Percentiles rank a stretch among this genome's conserved stretches.
Evolutionary conservation across 2,329 filamentous ascomycete genomes (phyloP).

Genomic region (Alternaria hordeiaustralica): DNA sequence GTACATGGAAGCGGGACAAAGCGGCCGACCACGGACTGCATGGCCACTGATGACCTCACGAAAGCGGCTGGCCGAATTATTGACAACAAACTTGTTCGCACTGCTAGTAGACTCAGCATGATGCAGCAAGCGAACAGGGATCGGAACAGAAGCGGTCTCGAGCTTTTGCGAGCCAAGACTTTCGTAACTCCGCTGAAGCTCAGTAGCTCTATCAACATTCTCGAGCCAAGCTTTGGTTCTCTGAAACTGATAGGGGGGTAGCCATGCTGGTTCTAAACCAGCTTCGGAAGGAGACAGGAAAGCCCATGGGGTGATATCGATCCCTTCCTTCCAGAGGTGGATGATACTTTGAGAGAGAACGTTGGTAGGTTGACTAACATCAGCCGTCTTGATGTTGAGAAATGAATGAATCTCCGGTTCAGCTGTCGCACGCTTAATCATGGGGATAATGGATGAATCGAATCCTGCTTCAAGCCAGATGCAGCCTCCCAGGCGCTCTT

Average conservation of each 20-base stretch:
- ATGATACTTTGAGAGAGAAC: slow-evolving; percentile 36
- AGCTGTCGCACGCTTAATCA: slow-evolving; percentile 38
- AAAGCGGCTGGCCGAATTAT: slow-evolving; percentile 17
- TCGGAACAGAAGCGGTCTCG: not conserved
- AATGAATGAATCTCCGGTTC: slow-evolving; percentile 3
- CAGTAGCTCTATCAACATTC: slow-evolving; percentile 10
- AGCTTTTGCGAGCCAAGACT: not conserved
- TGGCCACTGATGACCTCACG: slow-evolving; percentile 18
- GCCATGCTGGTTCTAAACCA: slow-evolving; percentile 7
- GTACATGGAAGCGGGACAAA: slow-evolving; percentile 28
- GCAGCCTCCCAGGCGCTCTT: slow-evolving; percentile 26
- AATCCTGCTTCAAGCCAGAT: slow-evolving; percentile 34
- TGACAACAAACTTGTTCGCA: slow-evolving; percentile 12
- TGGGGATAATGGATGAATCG: slow-evolving; percentile 30
- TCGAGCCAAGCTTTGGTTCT: slow-evolving; percentile 29
- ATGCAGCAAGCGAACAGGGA: slow-evolving; percentile 1
- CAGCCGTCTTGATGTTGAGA: slow-evolving; percentile 5
- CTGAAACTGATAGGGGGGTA: slow-evolving; percentile 43
- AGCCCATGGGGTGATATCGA: slow-evolving; percentile 49
- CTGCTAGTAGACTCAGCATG: not conserved
- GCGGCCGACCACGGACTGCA: slow-evolving; percentile 19
- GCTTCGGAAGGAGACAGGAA: slow-evolving; percentile 45
- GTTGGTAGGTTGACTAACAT: slow-evolving; percentile 10
- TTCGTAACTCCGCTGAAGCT: not conserved
- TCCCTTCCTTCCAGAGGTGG: slow-evolving; percentile 52